Conservation (phyloP, 768 basidiomycete species). For the Naganishia randhawae region DNA sequence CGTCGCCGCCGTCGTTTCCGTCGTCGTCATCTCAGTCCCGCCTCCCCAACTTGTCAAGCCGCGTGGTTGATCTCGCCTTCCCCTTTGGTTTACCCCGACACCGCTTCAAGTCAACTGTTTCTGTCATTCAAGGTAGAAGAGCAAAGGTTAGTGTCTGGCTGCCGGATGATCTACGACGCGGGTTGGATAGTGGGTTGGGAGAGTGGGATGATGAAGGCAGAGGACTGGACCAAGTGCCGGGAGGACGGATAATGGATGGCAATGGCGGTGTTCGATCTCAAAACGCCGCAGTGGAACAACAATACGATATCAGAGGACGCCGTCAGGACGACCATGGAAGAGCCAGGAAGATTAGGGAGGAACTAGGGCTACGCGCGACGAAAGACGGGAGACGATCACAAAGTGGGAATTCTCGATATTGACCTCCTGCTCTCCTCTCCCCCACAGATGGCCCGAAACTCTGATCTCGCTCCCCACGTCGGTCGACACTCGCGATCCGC, state of each 20-base stretch:
- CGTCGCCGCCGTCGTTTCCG: neutral
- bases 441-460: conserved; percentile 54
- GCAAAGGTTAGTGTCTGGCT: conserved; percentile 14
- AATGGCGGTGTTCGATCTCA: neutral
- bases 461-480: conserved; percentile 75
- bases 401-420: neutral
- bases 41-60: neutral
- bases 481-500: conserved; percentile 78
- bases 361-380: neutral
- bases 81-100: conserved; percentile 6
- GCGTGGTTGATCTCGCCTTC: neutral
- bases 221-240: neutral
- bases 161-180: neutral
- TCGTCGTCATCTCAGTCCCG: conserved; percentile 19
- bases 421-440: neutral
- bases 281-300: too few relatives aligned
- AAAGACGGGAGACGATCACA: neutral
- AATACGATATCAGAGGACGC: neutral
- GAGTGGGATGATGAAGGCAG: neutral
- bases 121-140: conserved; percentile 18
- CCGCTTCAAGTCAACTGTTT: conserved; percentile 16
- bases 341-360: neutral
- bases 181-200: neutral
- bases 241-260: neutral
- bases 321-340: neutral